Evolutionary conservation across 441 rosid species (phyloP), one percentile per base, ranked within the genome.

Genomic region (Viola pubescens): DNA sequence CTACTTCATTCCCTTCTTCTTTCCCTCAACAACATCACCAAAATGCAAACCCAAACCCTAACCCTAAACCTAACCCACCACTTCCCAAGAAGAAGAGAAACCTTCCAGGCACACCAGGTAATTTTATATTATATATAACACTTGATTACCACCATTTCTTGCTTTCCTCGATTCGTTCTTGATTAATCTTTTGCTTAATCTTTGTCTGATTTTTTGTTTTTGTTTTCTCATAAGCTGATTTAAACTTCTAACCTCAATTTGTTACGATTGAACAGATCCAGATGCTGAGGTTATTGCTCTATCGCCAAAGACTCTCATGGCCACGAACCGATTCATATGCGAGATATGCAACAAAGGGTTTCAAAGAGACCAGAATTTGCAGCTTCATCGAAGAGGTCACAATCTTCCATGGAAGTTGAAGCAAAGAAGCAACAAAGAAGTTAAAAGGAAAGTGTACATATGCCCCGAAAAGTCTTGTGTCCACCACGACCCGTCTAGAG

Each of bases 321-420:
- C 88, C 0, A 85, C 86, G 10, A 85, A 85, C 71, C 60, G 88
- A n/a, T 82, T 85, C 71, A 51, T 85, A 16, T 85, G 91, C 63
- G 91, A 85, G 78, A 81, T 85, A 77, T 85, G 88, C 62, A 79
- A 71, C 64, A 85, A 85, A 69, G 88, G 88, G 3, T 85, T 85
- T 62, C 91, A 85, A 70, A 82, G 91, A 19, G 91, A 85, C 60
- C 91, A 85, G 59, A 85, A 85, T 67, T 71, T 85, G 40, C 91
- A 85, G 74, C 91, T 85, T 53, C 91, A 85, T 73, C 77, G 91
- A 47, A 74, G 91, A 60, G 91, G 91, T 4, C 91, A 85, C 61
- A 85, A 81, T 68, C 77, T 85, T 57, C 91, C 91, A 4, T 85
- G 88, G 91, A 82, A 81, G 80, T 79, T 85, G 10, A 75, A 60